Conservation (phyloP, 73 alveolate genomes). For the Vitrella brassicaformis region DNA sequence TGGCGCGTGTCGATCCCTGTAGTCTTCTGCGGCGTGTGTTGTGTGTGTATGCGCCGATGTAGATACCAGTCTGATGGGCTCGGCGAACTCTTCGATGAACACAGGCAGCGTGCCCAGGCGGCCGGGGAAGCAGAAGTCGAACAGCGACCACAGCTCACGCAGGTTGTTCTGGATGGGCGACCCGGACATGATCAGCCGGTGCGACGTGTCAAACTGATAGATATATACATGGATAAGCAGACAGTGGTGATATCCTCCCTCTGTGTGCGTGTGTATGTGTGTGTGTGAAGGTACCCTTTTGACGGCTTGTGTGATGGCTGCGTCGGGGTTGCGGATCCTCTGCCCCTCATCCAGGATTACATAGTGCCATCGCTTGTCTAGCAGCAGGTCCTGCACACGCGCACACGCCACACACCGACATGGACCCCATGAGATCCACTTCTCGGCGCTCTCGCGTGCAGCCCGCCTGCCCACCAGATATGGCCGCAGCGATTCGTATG, state of each 20-base stretch:
- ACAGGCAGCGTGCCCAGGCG: slow-evolving; percentile 87
- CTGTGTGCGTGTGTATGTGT: too few species aligned
- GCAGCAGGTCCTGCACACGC: slow-evolving; percentile 1
- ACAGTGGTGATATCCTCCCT: not conserved
- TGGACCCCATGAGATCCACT: too few species aligned
- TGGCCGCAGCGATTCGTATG: slow-evolving; percentile 51
- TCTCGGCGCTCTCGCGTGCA: slow-evolving; percentile 6
- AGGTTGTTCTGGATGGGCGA: slow-evolving; percentile 97
- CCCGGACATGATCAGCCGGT: slow-evolving; percentile 89
- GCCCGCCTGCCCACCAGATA: too few species aligned
- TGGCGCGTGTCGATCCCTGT: not conserved
- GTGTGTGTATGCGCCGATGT: not conserved
- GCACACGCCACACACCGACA: too few species aligned
- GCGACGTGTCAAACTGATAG: slow-evolving; percentile 69
- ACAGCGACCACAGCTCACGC: slow-evolving; percentile 95
- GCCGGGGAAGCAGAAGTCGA: slow-evolving; percentile 96
- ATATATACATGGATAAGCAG: too few species aligned
- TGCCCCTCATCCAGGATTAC: slow-evolving; percentile 87
- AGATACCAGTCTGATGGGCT: slow-evolving; percentile 9
- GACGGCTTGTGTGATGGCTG: slow-evolving; percentile 43
- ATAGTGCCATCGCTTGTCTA: slow-evolving; percentile 48
- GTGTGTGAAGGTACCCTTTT: too few species aligned
- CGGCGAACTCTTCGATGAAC: slow-evolving; percentile 29
- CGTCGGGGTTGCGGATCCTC: slow-evolving; percentile 71
- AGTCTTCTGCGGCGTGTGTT: not conserved